Evolutionary conservation across 805 yeast genomes (phyloP).

Genomic region (Pichia cabralensis): DNA sequence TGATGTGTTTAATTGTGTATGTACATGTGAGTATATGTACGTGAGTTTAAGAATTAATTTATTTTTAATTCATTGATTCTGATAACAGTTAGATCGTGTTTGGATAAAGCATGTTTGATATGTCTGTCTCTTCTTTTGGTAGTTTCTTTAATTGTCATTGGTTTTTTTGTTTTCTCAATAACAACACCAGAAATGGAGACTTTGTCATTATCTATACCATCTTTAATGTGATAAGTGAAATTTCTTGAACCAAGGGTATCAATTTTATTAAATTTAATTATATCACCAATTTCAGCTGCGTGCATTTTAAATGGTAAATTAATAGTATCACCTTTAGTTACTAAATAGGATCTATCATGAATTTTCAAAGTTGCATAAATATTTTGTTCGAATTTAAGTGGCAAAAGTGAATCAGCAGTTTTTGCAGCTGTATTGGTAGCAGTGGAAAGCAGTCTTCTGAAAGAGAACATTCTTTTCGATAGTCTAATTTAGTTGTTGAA

Average conservation of each 20-base stretch:
- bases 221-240: conserved; percentile 48
- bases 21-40: background rate
- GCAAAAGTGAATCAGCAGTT: conserved; percentile 27
- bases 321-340: conserved; percentile 83
- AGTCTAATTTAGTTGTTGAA: too few relatives aligned
- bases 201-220: conserved; percentile 41
- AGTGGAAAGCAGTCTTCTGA: conserved; percentile 4
- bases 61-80: conserved; percentile 65
- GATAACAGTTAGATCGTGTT: conserved; percentile 69
- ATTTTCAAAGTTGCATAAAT: conserved; percentile 77
- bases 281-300: conserved; percentile 75
- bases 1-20: too few relatives aligned
- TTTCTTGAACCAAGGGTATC: conserved; percentile 79
- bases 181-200: conserved; percentile 67
- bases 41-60: background rate
- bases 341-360: conserved; percentile 77
- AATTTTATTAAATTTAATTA: conserved; percentile 62
- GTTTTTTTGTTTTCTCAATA: conserved; percentile 76
- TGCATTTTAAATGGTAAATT: conserved; percentile 70
- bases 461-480: too few relatives aligned
- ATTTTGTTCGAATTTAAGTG: conserved; percentile 55
- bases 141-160: conserved; percentile 59
- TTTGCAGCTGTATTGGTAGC: conserved; percentile 4
- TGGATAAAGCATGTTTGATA: conserved; percentile 51
- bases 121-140: conserved; percentile 78